Evolutionary conservation across 768 basidiomycete species (phyloP).

Genomic region (Psilocybe azurescens): DNA sequence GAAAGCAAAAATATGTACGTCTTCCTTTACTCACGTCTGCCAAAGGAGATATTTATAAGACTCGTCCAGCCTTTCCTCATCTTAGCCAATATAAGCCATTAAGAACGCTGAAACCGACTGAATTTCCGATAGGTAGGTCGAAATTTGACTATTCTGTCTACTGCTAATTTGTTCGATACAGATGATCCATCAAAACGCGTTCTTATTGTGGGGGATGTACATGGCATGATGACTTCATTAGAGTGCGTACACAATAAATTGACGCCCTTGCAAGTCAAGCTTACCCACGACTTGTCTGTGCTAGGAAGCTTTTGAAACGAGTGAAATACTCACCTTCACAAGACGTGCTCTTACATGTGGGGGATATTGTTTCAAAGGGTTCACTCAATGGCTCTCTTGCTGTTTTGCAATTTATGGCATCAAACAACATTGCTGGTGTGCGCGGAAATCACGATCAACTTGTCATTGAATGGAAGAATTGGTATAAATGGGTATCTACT

Average conservation of each 20-base stretch:
- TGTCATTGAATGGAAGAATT: slow-evolving; percentile 87
- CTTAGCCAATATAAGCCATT: slow-evolving; percentile 55
- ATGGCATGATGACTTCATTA: slow-evolving; percentile 77
- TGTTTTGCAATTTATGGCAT: slow-evolving; percentile 68
- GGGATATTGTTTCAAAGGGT: slow-evolving; percentile 83
- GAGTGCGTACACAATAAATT: slow-evolving; percentile 49
- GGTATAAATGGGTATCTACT: slow-evolving; percentile 78
- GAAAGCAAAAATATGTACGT: neutral
- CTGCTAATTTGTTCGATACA: slow-evolving; percentile 26
- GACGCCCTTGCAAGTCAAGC: neutral
- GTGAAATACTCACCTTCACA: slow-evolving; percentile 60
- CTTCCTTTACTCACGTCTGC: neutral
- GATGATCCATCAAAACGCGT: slow-evolving; percentile 60
- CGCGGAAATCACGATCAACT: slow-evolving; percentile 95
- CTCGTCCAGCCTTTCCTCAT: slow-evolving; percentile 50
- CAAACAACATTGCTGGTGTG: slow-evolving; percentile 73
- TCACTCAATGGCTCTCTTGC: slow-evolving; percentile 61
- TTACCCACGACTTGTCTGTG: neutral
- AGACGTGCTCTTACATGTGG: slow-evolving; percentile 82
- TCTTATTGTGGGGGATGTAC: slow-evolving; percentile 87
- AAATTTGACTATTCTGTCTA: neutral
- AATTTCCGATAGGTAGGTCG: slow-evolving; percentile 60
- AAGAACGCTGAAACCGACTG: slow-evolving; percentile 44
- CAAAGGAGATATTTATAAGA: neutral
- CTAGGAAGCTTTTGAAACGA: slow-evolving; percentile 65